Evolutionary conservation across 2,329 filamentous ascomycete genomes (phyloP).

Genomic region (Sphaceloma murrayae): DNA sequence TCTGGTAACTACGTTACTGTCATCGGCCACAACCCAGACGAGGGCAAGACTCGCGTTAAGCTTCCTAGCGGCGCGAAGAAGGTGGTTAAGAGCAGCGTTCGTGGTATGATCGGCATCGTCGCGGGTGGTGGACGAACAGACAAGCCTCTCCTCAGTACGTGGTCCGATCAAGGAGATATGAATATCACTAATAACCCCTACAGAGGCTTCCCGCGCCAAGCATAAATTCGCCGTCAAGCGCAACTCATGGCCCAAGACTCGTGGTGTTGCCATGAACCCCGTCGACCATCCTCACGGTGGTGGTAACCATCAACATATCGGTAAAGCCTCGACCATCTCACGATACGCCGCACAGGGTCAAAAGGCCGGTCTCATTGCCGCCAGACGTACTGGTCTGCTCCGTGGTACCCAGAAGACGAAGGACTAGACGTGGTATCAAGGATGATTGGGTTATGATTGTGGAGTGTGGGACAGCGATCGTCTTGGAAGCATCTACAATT

Average conservation of each 20-base stretch:
- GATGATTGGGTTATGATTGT: conserved; percentile 25
- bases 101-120: conserved; percentile 99
- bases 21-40: conserved; percentile 94
- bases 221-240: conserved; percentile 99
- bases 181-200: conserved; percentile 28
- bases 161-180: conserved; percentile 18
- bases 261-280: conserved; percentile 99
- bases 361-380: conserved; percentile 99
- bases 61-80: conserved; percentile 99
- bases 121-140: conserved; percentile 98
- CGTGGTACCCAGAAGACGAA: conserved; percentile 99
- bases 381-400: conserved; percentile 98
- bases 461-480: conserved; percentile 15
- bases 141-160: conserved; percentile 89
- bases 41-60: conserved; percentile 99
- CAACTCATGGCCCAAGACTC: conserved; percentile 99
- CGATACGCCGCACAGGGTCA: conserved; percentile 96
- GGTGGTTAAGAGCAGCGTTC: conserved; percentile 80
- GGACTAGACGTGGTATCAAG: conserved; percentile 46
- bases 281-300: conserved; percentile 75
- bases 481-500: conserved; percentile 14
- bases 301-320: conserved; percentile 99
- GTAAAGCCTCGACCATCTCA: conserved; percentile 99
- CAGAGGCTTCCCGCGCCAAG: conserved; percentile 97
- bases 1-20: conserved; percentile 99